Evolutionary conservation across 345 rosid species (phyloP), one percentile per base, ranked within the genome.

Genomic region (Citrus mangshanensis): DNA sequence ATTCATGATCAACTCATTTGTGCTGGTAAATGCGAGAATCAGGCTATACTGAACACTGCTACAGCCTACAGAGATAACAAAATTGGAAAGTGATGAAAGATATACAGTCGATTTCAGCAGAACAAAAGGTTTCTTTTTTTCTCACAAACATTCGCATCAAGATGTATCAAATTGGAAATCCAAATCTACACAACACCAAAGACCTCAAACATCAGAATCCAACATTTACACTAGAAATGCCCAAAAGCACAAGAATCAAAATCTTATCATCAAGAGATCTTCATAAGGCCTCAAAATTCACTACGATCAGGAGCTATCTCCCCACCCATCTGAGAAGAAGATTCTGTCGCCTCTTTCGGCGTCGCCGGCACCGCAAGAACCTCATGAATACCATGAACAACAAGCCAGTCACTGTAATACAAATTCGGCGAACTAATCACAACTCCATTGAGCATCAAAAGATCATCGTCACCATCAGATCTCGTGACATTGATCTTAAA

Each of bases 371-470:
- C 82, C 6, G 2, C 68, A 42, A 85, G 79, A 49, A 75, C 54
- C 24, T 74, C 79, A 3, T 25, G 61, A 19, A 83, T 30, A 14
- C 89, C 92, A 54, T 87, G 92, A 78, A 87, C 72, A 61, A 74
- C 82, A 40, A 89, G 80, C 82, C 82, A 80, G 8, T 82, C 83
- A 27, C 80, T 82, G 51, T 32, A 71, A 68, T 84, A 83, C 80
- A 86, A 42, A 25, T 85, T 88, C 0, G 88, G 88, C 3, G 3
- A 37, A 13, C 40, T 58, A 28, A 89, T 64, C 0, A 16, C 58
- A 19, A 78, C 85, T 35, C 81, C 85, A 14, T 89, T 89, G 12
- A 86, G 73, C 83, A 81, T 63, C 82, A 83, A 6, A 16, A 3
- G 3, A 55, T 76, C 77, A 38, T 79, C 5, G 22, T 54, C 58